Evolutionary conservation across 768 basidiomycete species (phyloP), one percentile per base, ranked within the genome.

Genomic region (Hygrophorus pudorinus): DNA sequence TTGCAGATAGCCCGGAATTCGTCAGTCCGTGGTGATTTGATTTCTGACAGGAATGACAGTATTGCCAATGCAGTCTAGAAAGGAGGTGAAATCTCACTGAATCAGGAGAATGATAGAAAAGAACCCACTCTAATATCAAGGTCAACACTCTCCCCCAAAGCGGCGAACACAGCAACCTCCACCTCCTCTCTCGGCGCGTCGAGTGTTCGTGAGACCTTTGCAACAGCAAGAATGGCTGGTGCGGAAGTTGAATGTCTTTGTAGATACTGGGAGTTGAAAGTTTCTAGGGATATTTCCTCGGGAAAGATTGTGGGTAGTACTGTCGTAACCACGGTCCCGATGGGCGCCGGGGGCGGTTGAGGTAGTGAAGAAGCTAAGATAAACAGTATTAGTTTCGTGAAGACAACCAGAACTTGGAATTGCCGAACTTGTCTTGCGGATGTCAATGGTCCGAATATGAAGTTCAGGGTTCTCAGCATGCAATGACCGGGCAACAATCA

Each of bases 221-320:
- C 88, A 33, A 67, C 69, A 2, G 78, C 81, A 5, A 94, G 60
- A 28, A 85, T 64, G 0, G 78, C 77, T 2, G 58, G 49, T 0
- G 76, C 67, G 8, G 71, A 71, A 0, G 60, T 52, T 0, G 78
- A 63, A 48, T 83, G 72, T 12, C 56, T 66, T 55, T 92, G 85
- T 10, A 90, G 70, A 58, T 81, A 90, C 48, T 85, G 76, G 13
- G 79, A 73, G 55, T 86, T 91, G 65, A 72, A 84, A 0, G 71
- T 71, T 33, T 83, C 78, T n/a, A 78, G 53, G 0, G 79, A 70
- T 1, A 79, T 50, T 20, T 73, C 73, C 1, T 63, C 65, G 0
- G 86, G 78, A 4, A 89, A 59, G 34, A 89, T 54, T 34, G 66
- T 60, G 1, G 67, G 42, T 12, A 84, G 49, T 0, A 70, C 54